Percentiles rank a stretch among this genome's conserved stretches.
These are phyloP conservation scores for Hortaea sp. DNA, from an alignment of 2,329 filamentous ascomycete genomes.

Conservation along the genomic window DNA sequence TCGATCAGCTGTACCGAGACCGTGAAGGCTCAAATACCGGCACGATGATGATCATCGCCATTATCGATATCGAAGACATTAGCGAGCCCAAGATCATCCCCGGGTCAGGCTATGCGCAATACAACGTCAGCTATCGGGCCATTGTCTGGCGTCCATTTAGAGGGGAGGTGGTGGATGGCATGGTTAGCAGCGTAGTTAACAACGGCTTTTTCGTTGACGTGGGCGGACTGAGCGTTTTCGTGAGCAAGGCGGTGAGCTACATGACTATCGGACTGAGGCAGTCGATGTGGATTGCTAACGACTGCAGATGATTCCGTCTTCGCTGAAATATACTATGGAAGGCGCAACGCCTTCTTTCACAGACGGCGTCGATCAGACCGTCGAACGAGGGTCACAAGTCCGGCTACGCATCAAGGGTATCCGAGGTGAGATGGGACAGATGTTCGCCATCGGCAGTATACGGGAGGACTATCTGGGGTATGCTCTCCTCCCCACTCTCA, in stretches of 20 bases:
- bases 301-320: slow-evolving; percentile 70
- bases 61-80: slow-evolving; percentile 93
- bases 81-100: slow-evolving; percentile 79
- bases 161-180: slow-evolving; percentile 93
- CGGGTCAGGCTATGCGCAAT: slow-evolving; percentile 84
- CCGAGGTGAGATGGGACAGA: slow-evolving; percentile 83
- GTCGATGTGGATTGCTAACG: neutral
- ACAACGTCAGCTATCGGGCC: slow-evolving; percentile 87
- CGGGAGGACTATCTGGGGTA: slow-evolving; percentile 52
- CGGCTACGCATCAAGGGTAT: slow-evolving; percentile 91
- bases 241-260: slow-evolving; percentile 65
- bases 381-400: slow-evolving; percentile 87
- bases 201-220: slow-evolving; percentile 85
- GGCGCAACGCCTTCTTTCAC: slow-evolving; percentile 95
- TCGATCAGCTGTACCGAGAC: slow-evolving; percentile 78
- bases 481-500: neutral
- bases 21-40: slow-evolving; percentile 93
- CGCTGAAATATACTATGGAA: slow-evolving; percentile 90
- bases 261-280: neutral
- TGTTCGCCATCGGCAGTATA: slow-evolving; percentile 96
- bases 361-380: slow-evolving; percentile 85
- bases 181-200: slow-evolving; percentile 82
- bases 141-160: slow-evolving; percentile 98
- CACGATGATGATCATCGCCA: slow-evolving; percentile 94
- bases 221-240: slow-evolving; percentile 67